These are phyloP conservation scores for Neocallimastix lanati DNA, from an alignment of 192 early-diverging fungal genomes.

Conservation along the genomic window DNA sequence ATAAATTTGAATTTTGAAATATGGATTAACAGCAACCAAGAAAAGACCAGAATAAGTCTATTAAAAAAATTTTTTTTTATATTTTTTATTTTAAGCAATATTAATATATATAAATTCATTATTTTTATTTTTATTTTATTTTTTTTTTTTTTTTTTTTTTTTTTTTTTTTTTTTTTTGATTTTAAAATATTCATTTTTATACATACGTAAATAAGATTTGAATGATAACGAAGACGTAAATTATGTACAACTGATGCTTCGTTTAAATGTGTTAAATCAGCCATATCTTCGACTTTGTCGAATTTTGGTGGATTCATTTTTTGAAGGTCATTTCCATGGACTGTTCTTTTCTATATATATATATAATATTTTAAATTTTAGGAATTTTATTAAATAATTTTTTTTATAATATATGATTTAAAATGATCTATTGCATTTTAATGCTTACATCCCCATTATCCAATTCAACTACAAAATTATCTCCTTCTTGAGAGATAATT, in stretches of 20 bases:
- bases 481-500: constrained; percentile 53
- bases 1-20: constrained; percentile 83
- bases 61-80: too few species aligned
- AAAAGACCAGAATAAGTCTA: constrained; percentile 99
- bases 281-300: constrained; percentile 97
- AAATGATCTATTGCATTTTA: too few species aligned
- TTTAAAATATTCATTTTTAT: too few species aligned
- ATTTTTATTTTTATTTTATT: too few species aligned
- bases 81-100: too few species aligned
- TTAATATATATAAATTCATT: too few species aligned
- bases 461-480: constrained; percentile 53
- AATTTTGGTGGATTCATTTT: constrained; percentile 99
- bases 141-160: too few species aligned
- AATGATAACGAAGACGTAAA: constrained; percentile 69
- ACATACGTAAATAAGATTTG: constrained; percentile 82
- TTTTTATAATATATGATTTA: too few species aligned
- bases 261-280: constrained; percentile 88
- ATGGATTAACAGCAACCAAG: constrained; percentile 94
- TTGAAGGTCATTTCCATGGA: constrained; percentile 64
- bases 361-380: too few species aligned
- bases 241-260: constrained; percentile 98
- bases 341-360: constrained; percentile 41
- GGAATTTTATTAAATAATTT: too few species aligned
- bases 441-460: constrained; percentile 54
- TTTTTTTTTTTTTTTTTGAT: too few species aligned